These are phyloP conservation scores for Bryoerythrophyllum caledonicum DNA, from an alignment of 225 moss, liverwort and hornwort genomes.

Conservation along the genomic window DNA sequence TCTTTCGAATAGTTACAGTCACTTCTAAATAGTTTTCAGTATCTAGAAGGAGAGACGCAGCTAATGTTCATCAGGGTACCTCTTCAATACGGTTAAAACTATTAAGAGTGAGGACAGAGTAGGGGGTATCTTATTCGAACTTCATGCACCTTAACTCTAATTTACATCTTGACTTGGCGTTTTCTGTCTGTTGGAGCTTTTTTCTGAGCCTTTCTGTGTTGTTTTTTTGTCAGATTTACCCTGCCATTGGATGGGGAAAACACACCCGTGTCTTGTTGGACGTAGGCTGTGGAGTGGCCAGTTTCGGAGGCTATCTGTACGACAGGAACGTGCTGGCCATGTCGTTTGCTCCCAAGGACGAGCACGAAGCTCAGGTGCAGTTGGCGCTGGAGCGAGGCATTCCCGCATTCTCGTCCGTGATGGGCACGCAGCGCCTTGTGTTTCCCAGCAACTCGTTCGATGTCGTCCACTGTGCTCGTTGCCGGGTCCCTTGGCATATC, in stretches of 20 bases:
- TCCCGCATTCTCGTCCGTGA: slow-evolving; percentile 77
- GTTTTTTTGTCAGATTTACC: slow-evolving; percentile 47
- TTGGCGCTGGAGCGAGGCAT: slow-evolving; percentile 87
- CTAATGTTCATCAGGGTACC: too few relatives aligned
- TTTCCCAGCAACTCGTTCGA: slow-evolving; percentile 88
- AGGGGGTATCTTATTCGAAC: too few relatives aligned
- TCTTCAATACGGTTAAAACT: too few relatives aligned
- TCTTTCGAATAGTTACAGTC: too few relatives aligned
- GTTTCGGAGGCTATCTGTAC: slow-evolving; percentile 83
- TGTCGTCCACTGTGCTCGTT: slow-evolving; percentile 86
- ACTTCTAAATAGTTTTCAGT: too few relatives aligned
- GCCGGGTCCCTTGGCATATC: slow-evolving; percentile 77
- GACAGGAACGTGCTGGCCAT: slow-evolving; percentile 83
- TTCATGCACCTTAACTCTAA: background rate
- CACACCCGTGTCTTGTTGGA: slow-evolving; percentile 77
- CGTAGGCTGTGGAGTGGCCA: slow-evolving; percentile 94
- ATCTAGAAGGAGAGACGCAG: too few relatives aligned
- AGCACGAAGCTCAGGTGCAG: slow-evolving; percentile 94
- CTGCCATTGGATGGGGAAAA: slow-evolving; percentile 74
- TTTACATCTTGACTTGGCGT: background rate
- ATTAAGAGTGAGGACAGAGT: too few relatives aligned
- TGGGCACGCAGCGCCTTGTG: slow-evolving; percentile 78
- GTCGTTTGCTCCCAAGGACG: slow-evolving; percentile 95
- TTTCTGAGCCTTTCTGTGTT: slow-evolving; percentile 9
- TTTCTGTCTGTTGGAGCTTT: background rate